Evolutionary conservation across 805 yeast species (phyloP), one percentile per base, ranked within the genome.

Genomic region (Suhomyces canberraensis): DNA sequence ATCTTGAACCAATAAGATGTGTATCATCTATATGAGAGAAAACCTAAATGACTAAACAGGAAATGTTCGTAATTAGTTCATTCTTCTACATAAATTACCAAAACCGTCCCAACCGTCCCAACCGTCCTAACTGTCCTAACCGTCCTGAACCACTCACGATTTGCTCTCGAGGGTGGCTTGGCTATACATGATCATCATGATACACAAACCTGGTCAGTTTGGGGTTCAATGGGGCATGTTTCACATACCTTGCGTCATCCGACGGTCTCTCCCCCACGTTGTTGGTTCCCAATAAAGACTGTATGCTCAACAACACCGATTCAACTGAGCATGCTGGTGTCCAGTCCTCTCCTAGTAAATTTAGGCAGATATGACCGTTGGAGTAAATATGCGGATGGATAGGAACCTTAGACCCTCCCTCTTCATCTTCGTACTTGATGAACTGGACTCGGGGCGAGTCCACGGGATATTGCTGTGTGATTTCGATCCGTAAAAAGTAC

Each of bases 291-390:
- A 83, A 56, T 79, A 83, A 76, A 25, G 84, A 76, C 48, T 84
- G 89, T 15, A 83, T 55, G 11, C 88, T 79, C 16, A 84, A 38
- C 8, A 73, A 54, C 0, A 76, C 56, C 1, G 75, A 61, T 26
- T 69, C 69, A 1, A 78, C 55, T 0, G 75, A 64, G 42, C 78
- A 77, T 0, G 79, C 80, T 0, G 87, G 85, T 0, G 84, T 68
- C 87, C 87, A 81, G 28, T 73, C 82, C 14, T 69, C 70, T 2
- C 84, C 87, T 25, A 83, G 58, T 1, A 84, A 58, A 48, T 83
- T 78, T 15, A 83, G 60, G 51, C 91, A 83, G n/a, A 83, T 83
- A 48, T 84, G 90, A 1, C 90, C 91, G 49, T 84, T 84, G 21
- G 82, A 72, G 50, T 83, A 83, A 3, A 83, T 68, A 50, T 83